Conservation (phyloP, 2,329 filamentous ascomycete genomes). For the Exophiala xenobiotica region DNA sequence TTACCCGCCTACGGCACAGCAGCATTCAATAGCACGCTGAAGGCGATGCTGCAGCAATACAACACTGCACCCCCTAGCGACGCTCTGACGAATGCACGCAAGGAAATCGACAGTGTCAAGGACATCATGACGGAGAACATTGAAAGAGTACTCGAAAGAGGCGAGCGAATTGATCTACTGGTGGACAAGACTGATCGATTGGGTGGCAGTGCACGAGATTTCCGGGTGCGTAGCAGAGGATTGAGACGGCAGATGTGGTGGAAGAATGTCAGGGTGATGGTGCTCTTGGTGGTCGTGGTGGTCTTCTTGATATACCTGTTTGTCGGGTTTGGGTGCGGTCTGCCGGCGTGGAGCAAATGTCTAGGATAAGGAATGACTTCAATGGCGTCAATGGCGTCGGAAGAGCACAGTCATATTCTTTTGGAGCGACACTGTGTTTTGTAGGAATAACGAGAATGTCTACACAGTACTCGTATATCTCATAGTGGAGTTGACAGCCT, state of each 20-base stretch:
- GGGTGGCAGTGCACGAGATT: slow-evolving; percentile 84
- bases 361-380: slow-evolving; percentile 38
- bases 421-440: not conserved
- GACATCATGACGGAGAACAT: slow-evolving; percentile 97
- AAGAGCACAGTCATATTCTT: not conserved
- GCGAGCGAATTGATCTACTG: slow-evolving; percentile 87
- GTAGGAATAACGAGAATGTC: not conserved
- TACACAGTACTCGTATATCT: not conserved
- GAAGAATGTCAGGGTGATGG: slow-evolving; percentile 98
- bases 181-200: slow-evolving; percentile 96
- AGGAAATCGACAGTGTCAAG: slow-evolving; percentile 87
- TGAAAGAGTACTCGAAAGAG: slow-evolving; percentile 81
- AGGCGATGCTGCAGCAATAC: slow-evolving; percentile 76
- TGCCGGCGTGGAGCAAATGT: slow-evolving; percentile 56
- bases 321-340: slow-evolving; percentile 69
- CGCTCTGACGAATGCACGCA: slow-evolving; percentile 76
- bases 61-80: slow-evolving; percentile 77
- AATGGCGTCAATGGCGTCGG: too few relatives aligned
- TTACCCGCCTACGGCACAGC: slow-evolving; percentile 89
- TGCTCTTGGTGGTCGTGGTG: slow-evolving; percentile 67
- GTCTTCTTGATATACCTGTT: slow-evolving; percentile 70
- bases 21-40: slow-evolving; percentile 78
- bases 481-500: too few relatives aligned
- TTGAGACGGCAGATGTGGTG: slow-evolving; percentile 97
- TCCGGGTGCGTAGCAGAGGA: slow-evolving; percentile 80